Percentiles rank a stretch among this genome's conserved stretches.
Conservation (phyloP, 495 filamentous ascomycete species). For the Haplographium delicatum region DNA sequence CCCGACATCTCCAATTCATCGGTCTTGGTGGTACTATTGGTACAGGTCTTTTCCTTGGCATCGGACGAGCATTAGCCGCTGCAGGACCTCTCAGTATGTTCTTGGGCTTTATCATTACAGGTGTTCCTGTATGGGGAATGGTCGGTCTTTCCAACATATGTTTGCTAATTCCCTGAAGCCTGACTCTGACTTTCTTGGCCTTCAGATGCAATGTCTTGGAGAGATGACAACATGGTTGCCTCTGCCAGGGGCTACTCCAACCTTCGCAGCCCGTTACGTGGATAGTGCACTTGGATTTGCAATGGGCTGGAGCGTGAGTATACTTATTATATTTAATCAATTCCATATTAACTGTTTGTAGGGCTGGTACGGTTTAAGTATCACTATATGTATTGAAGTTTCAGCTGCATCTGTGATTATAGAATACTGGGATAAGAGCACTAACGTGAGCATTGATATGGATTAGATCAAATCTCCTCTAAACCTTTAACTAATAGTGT, state of each 20-base stretch:
- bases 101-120: conserved; percentile 47
- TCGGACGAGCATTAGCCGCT: conserved; percentile 50
- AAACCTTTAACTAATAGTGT: too few species aligned
- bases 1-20: conserved; percentile 71
- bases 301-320: conserved; percentile 40
- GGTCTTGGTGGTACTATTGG: conserved; percentile 73
- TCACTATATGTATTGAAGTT: conserved; percentile 72
- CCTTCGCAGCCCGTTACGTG: conserved; percentile 47
- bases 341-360: neutral
- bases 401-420: conserved; percentile 69
- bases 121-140: too few species aligned
- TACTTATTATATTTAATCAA: too few species aligned
- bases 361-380: conserved; percentile 26
- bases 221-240: conserved; percentile 38
- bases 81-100: conserved; percentile 61
- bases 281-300: conserved; percentile 44
- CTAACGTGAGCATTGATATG: too few species aligned
- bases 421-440: conserved; percentile 58
- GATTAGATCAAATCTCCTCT: too few species aligned
- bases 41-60: conserved; percentile 61
- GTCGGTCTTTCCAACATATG: too few species aligned
- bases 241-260: conserved; percentile 34
- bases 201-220: conserved; percentile 28
- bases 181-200: conserved; percentile 41
- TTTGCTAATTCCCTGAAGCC: too few species aligned